phyloP scores from a whole-genome alignment of 495 filamentous ascomycete species.

The Aspergillus hancockii region DNA sequence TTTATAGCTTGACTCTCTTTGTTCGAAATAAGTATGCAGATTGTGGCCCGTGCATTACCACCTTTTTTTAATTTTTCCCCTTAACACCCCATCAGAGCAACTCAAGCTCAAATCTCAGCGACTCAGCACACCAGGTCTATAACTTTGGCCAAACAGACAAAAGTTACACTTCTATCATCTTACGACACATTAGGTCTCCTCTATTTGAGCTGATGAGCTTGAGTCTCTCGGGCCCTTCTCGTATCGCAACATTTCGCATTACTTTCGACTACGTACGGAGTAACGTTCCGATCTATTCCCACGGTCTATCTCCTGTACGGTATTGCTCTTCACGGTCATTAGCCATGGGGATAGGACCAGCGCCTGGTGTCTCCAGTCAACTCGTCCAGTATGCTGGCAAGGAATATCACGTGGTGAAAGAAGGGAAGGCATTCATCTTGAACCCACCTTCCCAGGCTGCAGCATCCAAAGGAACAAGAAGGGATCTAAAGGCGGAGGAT shows the following conservation, averaged over 20 bases:
- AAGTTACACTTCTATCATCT: not conserved
- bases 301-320: not conserved
- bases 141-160: not conserved
- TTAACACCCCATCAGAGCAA: too few species aligned
- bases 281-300: not conserved
- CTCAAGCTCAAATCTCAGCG: not conserved
- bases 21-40: not conserved
- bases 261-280: not conserved
- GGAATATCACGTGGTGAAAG: conserved; percentile 63
- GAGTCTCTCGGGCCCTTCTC: not conserved
- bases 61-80: conserved; percentile 4
- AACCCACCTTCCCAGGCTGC: conserved; percentile 53
- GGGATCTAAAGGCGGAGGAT: conserved; percentile 47
- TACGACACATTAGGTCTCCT: not conserved
- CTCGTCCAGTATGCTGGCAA: conserved; percentile 46
- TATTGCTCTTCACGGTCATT: conserved; percentile 5
- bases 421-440: conserved; percentile 68
- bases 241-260: conserved; percentile 1
- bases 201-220: not conserved
- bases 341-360: conserved; percentile 1
- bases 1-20: not conserved
- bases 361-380: not conserved
- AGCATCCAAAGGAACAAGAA: conserved; percentile 43
- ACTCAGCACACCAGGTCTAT: not conserved
- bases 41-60: not conserved